Conservation (phyloP, 495 filamentous ascomycete species). For the Amniculicola lignicola region DNA sequence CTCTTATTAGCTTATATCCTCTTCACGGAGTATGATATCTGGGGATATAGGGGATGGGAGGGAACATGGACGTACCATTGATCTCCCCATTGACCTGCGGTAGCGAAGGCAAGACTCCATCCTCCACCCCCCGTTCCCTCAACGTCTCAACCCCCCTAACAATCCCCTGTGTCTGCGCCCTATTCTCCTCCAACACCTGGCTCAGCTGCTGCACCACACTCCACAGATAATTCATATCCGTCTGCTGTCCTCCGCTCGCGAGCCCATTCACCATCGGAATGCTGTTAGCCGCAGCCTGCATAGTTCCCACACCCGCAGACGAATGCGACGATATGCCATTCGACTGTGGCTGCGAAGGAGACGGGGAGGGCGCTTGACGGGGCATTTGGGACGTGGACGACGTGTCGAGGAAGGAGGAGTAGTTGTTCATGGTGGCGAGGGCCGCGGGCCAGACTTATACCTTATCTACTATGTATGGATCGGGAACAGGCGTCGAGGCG, state of each 20-base stretch:
- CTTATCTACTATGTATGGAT: neutral
- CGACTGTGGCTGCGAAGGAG: conserved; percentile 9
- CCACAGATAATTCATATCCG: conserved; percentile 82
- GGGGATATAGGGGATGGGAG: neutral
- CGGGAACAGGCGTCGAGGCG: neutral
- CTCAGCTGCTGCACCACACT: conserved; percentile 78
- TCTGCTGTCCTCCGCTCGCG: conserved; percentile 67
- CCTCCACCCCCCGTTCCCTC: conserved; percentile 46
- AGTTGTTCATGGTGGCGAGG: conserved; percentile 24
- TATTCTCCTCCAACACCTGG: conserved; percentile 70
- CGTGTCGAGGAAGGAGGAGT: conserved; percentile 34
- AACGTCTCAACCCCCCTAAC: conserved; percentile 64
- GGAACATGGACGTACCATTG: conserved; percentile 16
- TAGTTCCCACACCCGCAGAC: conserved; percentile 20
- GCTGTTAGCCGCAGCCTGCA: neutral
- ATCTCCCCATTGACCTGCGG: conserved; percentile 30
- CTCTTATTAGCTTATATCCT: neutral
- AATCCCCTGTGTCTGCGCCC: conserved; percentile 70
- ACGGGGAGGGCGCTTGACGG: conserved; percentile 29
- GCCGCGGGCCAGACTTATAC: neutral
- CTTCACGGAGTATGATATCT: neutral
- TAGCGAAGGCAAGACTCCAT: conserved; percentile 10
- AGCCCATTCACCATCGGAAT: conserved; percentile 35
- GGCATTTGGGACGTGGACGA: conserved; percentile 24
- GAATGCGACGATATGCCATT: conserved; percentile 7